Base-by-base conservation (phyloP, 495 filamentous ascomycete species). In the Penicillium herquei region DNA sequence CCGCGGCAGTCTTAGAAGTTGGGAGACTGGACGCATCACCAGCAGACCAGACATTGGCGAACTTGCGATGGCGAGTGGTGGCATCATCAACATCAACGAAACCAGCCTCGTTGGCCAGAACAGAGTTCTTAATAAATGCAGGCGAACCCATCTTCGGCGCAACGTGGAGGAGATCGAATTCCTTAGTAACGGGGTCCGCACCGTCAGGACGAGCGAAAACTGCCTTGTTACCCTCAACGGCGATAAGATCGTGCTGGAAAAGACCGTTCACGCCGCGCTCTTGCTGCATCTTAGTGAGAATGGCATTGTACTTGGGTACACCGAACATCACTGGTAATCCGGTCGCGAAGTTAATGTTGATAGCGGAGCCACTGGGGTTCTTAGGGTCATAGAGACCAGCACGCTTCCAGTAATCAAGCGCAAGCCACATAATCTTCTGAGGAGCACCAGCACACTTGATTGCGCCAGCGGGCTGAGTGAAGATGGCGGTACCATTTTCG, bases 391-490 rank as follows among this genome's bases (percentile, higher is more conserved):
- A 84, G 3, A 85, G 70, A 26, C 84, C 86, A 7, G 77, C 76
- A 26, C 70, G 67, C 68, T 81, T 79, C 86, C 86, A 88, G 62
- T 84, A 72, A 46, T 86, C 83, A 50, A 87, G 70, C 0, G 86
- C 85, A 31, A 88, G 79, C 86, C 86, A 88, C 84, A 87, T 82
- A 65, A 81, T 72, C 70, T 88, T 88, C 60, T 88, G 86, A 7
- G 86, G 86, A 0, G 84, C 86, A 30, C 86, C 86, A 2, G 86
- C 86, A 57, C 86, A 88, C 66, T 88, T 88, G 62, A 88, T 75
- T 17, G 81, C 69, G 40, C 86, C 86, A 1, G 80, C 73, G 7
- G 86, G 86, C 63, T 87, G 84, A 7, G 85, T 88, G 77, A 89
- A 89, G 55, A 88, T 78, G 26, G 84, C 86, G n/a, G 65, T 69